A percentile compares a stretch with the other conserved stretches of the same genome.
Conservation (phyloP, 305 asterid species). For the Rubia balearica region DNA sequence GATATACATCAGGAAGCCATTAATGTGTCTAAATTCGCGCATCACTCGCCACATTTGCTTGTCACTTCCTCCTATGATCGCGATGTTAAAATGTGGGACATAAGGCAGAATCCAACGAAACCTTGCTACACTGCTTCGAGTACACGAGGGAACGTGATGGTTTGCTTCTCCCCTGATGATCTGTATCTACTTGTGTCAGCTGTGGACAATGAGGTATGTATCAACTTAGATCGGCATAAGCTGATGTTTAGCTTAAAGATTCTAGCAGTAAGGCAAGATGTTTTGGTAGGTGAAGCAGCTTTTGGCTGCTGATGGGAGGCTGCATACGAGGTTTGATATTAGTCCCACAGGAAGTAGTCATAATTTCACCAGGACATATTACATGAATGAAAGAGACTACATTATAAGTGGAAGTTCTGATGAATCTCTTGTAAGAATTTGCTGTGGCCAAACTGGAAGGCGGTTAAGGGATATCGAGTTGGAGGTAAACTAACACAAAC, state of each 20-base stretch:
- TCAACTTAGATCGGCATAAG: not conserved
- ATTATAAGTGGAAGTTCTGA: conserved; percentile 71
- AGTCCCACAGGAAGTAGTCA: conserved; percentile 54
- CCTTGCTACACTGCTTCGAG: conserved; percentile 70
- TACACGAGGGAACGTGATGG: conserved; percentile 86
- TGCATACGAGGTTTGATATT: conserved; percentile 58
- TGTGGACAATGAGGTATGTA: conserved; percentile 82
- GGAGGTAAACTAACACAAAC: conserved; percentile 34
- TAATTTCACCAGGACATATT: conserved; percentile 78
- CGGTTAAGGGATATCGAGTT: conserved; percentile 47
- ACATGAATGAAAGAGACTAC: conserved; percentile 76
- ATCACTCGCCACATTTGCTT: conserved; percentile 55
- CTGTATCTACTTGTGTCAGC: conserved; percentile 73
- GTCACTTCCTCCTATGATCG: conserved; percentile 83
- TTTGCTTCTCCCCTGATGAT: conserved; percentile 75
- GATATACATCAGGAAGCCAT: conserved; percentile 74
- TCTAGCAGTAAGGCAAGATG: not conserved
- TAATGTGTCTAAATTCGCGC: conserved; percentile 77
- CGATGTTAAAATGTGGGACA: conserved; percentile 82
- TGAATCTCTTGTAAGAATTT: conserved; percentile 60
- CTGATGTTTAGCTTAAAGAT: not conserved
- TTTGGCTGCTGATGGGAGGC: conserved; percentile 62
- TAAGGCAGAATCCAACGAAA: conserved; percentile 44
- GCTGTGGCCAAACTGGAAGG: conserved; percentile 76
- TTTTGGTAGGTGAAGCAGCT: conserved; percentile 62